A percentile compares a stretch with the other conserved stretches of the same genome.
Evolutionary conservation across 306 rosid genomes (phyloP).

Genomic region (Begonia peltatifolia): DNA sequence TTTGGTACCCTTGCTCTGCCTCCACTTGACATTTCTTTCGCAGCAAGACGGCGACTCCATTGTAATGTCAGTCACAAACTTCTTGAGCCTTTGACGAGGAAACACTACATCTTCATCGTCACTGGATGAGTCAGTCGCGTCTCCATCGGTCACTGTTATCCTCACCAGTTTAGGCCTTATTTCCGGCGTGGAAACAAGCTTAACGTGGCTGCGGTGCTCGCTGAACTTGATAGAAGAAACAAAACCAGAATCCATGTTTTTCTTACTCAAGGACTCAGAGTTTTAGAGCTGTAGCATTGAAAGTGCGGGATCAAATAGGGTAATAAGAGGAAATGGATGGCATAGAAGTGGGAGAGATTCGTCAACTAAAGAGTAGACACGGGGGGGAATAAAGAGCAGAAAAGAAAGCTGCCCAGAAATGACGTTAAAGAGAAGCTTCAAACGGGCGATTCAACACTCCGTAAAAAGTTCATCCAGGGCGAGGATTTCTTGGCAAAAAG

Average conservation of each 20-base stretch:
- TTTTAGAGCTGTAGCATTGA: constrained; percentile 20
- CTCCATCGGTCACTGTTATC: constrained; percentile 48
- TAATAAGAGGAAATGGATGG: constrained; percentile 7
- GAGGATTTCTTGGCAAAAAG: constrained; percentile 45
- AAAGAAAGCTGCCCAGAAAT: constrained; percentile 19
- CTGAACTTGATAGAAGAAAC: constrained; percentile 21
- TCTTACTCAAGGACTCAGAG: constrained; percentile 7
- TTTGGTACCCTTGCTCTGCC: constrained; percentile 15
- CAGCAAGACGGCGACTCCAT: constrained; percentile 28
- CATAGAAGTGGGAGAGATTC: constrained; percentile 7
- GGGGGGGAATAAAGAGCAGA: constrained; percentile 11
- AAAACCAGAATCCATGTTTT: constrained; percentile 13
- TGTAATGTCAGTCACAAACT: constrained; percentile 54
- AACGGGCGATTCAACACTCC: constrained; percentile 26
- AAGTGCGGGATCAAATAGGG: constrained; percentile 10
- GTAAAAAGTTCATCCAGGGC: constrained; percentile 25
- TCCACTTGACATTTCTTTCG: constrained; percentile 15
- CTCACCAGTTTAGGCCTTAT: constrained; percentile 34
- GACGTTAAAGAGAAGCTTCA: constrained; percentile 37
- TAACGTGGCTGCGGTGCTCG: constrained; percentile 36
- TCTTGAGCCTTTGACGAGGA: constrained; percentile 31
- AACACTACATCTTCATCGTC: constrained; percentile 35
- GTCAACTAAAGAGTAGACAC: constrained; percentile 20
- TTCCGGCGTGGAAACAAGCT: constrained; percentile 14
- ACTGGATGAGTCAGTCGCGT: constrained; percentile 82